Evolutionary conservation across 441 rosid genomes (phyloP), one percentile per base, ranked within the genome.

Genomic region (Adansonia grandidieri): DNA sequence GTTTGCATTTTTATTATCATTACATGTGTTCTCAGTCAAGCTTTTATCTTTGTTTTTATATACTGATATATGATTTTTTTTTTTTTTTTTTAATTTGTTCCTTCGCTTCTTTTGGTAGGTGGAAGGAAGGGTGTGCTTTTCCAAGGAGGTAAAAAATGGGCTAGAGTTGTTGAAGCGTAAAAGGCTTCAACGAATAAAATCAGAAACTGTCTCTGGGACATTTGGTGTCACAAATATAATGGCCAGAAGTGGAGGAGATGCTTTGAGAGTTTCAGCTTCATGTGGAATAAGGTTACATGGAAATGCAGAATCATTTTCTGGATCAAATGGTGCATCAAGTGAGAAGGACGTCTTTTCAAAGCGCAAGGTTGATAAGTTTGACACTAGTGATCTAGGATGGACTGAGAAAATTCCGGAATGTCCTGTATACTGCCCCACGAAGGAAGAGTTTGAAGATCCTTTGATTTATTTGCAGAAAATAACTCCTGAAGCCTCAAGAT

Each of bases 391-490:
- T 87, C 83, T 97, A 15, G 97, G 90, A 70, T 97, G 99, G 99
- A 93, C 87, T 28, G 96, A 93, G 70, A 90, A 83, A 82, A 87
- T 97, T 82, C 95, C 91, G 20, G 98, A 93, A 70, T 95, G 99
- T 82, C 98, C 98, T 79, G 97, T 97, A 37, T 97, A 90, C 85
- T 60, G 78, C 79, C 98, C 99, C 14, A 86, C 98, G 28, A 93
- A 87, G 84, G 98, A 90, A 72, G 98, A 97, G 86, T 93, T 97
- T 85, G 93, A 88, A 81, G 99, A 97, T 84, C 99, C 99, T 79
- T 86, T 97, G 88, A 87, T 88, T 79, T 97, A 90, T 82, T 84
- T 97, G 82, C 96, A 92, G 83, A 92, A 89, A 90, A 93, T 97
- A 78, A 94, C 94, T 73, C 98, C 96, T 48, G 94, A 93, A 84